phyloP scores from a whole-genome alignment of 805 yeast genomes.

The Blastobotrys chiropterorum region DNA sequence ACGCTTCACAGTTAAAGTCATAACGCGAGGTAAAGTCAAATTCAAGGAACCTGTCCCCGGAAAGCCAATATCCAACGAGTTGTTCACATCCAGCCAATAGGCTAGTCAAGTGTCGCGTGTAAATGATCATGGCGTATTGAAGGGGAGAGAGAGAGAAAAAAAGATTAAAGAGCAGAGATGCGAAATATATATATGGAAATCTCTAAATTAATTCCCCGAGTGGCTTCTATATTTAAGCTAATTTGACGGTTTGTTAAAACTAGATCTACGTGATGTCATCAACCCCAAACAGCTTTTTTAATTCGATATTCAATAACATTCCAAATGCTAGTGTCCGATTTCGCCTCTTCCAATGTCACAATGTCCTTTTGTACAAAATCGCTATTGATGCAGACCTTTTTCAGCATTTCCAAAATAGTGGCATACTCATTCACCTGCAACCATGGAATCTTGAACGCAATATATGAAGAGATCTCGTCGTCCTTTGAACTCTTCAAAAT shows the following conservation, averaged over 20 bases:
- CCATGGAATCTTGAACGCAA: conserved; percentile 14
- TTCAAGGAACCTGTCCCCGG: not conserved
- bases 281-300: conserved; percentile 38
- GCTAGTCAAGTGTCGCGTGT: not conserved
- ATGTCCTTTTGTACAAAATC: conserved; percentile 30
- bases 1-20: not conserved
- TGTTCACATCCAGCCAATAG: not conserved
- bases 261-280: not conserved
- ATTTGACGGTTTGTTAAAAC: too few species aligned
- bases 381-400: conserved; percentile 15
- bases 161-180: too few species aligned
- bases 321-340: conserved; percentile 30
- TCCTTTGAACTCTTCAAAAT: not conserved
- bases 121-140: not conserved
- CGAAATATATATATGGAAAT: not conserved
- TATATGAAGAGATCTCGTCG: not conserved
- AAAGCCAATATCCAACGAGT: not conserved
- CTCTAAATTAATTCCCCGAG: too few species aligned
- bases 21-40: not conserved
- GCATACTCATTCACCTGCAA: conserved; percentile 3
- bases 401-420: conserved; percentile 4
- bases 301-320: conserved; percentile 32
- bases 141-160: not conserved
- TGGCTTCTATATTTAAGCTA: too few species aligned
- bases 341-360: conserved; percentile 34